Conservation (phyloP, 2,329 filamentous ascomycete species). For the Fusarium sp. region DNA sequence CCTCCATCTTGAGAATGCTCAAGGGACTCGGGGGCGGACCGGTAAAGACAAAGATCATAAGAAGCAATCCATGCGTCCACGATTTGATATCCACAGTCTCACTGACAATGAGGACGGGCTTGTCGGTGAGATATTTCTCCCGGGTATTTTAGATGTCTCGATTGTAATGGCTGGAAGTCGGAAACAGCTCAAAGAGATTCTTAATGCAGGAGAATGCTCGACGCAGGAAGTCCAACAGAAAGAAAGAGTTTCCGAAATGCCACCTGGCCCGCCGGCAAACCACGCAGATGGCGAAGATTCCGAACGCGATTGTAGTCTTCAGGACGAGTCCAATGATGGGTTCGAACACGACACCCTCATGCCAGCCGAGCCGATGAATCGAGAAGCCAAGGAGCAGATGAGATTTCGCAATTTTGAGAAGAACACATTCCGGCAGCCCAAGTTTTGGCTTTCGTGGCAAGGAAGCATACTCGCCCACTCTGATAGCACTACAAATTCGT, state of each 20-base stretch:
- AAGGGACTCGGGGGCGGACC: too few relatives aligned
- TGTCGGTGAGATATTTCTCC: not conserved
- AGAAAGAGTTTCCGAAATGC: too few relatives aligned
- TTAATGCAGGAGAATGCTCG: not conserved
- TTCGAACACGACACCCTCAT: not conserved
- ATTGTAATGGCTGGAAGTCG: constrained; percentile 22
- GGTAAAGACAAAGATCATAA: not conserved
- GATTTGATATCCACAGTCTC: constrained; percentile 3
- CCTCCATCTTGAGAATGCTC: too few relatives aligned
- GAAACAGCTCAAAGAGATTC: constrained; percentile 3
- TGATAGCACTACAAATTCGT: fast-evolving
- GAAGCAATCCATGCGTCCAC: not conserved
- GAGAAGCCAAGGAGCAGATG: not conserved
- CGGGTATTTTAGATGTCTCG: constrained; percentile 6
- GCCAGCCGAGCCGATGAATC: not conserved
- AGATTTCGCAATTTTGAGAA: constrained; percentile 27
- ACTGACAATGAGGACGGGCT: constrained; percentile 10
- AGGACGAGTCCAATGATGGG: not conserved
- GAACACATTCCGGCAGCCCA: constrained; percentile 31
- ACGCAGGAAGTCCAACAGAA: not conserved
- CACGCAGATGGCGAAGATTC: not conserved
- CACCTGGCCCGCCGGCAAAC: not conserved
- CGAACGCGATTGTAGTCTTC: too few relatives aligned
- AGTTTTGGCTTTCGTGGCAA: constrained; percentile 32
- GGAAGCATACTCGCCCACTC: not conserved